Evolutionary conservation across 2,329 filamentous ascomycete species (phyloP).

Genomic region (Periconia macrospinosa): DNA sequence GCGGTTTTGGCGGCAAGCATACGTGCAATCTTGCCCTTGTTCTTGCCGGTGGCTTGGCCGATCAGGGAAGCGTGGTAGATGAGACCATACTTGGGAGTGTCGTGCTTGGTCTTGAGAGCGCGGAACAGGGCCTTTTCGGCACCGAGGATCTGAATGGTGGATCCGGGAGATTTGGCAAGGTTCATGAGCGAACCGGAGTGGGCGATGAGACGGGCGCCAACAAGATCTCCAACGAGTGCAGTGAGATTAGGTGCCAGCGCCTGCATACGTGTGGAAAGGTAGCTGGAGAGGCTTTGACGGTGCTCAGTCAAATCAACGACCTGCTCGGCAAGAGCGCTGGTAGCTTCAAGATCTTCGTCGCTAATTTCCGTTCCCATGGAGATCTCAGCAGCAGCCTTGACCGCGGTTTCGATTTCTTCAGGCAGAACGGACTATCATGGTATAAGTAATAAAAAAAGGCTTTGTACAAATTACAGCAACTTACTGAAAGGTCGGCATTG

Average conservation of each 20-base stretch:
- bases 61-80: conserved; percentile 74
- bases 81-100: conserved; percentile 96
- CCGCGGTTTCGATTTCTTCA: conserved; percentile 87
- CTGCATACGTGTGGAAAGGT: conserved; percentile 91
- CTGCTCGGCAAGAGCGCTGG: conserved; percentile 87
- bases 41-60: conserved; percentile 94
- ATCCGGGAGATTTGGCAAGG: conserved; percentile 91
- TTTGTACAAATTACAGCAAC: neutral
- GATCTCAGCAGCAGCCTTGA: conserved; percentile 93
- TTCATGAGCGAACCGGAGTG: conserved; percentile 93
- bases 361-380: conserved; percentile 99
- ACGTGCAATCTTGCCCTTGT: conserved; percentile 99
- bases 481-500: conserved; percentile 68
- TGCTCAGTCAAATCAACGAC: conserved; percentile 84
- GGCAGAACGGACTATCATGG: conserved; percentile 71
- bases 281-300: conserved; percentile 82
- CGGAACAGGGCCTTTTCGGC: conserved; percentile 99
- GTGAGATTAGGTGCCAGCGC: conserved; percentile 96
- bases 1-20: conserved; percentile 93
- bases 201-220: conserved; percentile 91
- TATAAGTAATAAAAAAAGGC: neutral
- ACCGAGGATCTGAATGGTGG: conserved; percentile 96
- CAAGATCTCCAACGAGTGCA: conserved; percentile 86
- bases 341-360: conserved; percentile 88
- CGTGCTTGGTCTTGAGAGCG: conserved; percentile 97